Evolutionary conservation across 495 filamentous ascomycete species (phyloP).

Genomic region (Neurospora sp.): DNA sequence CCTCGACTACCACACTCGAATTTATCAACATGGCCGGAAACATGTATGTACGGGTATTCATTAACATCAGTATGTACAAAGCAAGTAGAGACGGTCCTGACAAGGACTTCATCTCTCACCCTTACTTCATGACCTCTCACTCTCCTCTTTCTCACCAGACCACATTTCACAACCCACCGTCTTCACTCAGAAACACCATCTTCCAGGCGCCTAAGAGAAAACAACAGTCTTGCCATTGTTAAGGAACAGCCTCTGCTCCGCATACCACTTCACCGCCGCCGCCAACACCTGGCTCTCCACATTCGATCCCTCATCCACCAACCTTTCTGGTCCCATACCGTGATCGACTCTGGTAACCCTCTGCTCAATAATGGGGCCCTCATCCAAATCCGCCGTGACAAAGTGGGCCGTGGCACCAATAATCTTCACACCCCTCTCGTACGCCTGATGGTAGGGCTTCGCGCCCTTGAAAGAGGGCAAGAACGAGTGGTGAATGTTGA

Average conservation of each 20-base stretch:
- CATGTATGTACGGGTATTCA: not conserved
- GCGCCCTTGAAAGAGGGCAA: constrained; percentile 71
- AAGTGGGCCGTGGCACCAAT: constrained; percentile 71
- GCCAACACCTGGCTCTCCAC: constrained; percentile 66
- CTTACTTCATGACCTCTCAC: too few relatives aligned
- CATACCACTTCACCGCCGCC: constrained; percentile 62
- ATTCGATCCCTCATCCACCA: constrained; percentile 64
- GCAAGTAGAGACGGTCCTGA: not conserved
- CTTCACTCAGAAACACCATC: not conserved
- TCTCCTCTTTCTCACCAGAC: not conserved
- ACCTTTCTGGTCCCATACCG: constrained; percentile 55
- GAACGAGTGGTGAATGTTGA: constrained; percentile 79
- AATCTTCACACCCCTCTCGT: constrained; percentile 69
- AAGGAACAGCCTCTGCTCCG: constrained; percentile 59
- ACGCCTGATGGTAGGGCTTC: constrained; percentile 73
- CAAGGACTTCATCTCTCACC: not conserved
- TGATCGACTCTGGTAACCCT: constrained; percentile 60
- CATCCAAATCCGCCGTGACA: constrained; percentile 65
- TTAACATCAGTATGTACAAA: not conserved
- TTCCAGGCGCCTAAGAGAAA: constrained; percentile 34
- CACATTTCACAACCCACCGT: not conserved
- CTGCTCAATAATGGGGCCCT: constrained; percentile 74
- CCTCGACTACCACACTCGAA: too few relatives aligned
- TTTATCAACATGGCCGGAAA: too few relatives aligned
- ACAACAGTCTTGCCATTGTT: constrained; percentile 68